Evolutionary conservation across 768 basidiomycete species (phyloP), one percentile per base, ranked within the genome.

Genomic region (Auricularia cornea): DNA sequence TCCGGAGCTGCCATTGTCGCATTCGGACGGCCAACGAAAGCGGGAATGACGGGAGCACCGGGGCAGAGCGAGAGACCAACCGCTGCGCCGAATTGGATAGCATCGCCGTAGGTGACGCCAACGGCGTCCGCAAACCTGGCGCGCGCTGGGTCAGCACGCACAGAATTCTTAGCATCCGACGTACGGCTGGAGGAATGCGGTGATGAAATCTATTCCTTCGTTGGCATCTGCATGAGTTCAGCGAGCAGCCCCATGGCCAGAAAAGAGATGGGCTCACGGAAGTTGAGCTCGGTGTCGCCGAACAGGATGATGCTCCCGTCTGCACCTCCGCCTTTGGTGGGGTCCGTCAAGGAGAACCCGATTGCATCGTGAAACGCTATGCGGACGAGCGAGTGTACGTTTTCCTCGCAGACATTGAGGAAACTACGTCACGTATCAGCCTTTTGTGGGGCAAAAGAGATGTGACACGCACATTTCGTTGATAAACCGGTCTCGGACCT

Each of bases 61-160:
- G 72, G 67, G 60, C 72, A 73, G 66, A 72, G 72, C 32, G 63
- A 65, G 35, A 71, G 26, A 5, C 60, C 71, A 20, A 72, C 69
- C 3, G 71, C 70, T 41, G 67, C 69, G 31, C 71, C 72, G 59
- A 73, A 72, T 59, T 71, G 69, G 40, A 73, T 71, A 60, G 69
- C 65, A 59, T 70, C 70, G 31, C 68, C 70, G 14, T 67, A 60
- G 16, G 67, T 68, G 2, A 48, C 23, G 3, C 44, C 23, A 3
- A 23, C 16, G 0, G 23, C 6, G 44, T 20, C 23, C 20, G 16
- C 23, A 23, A 48, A 23, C 23, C 44, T 48, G 23, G 6, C 20
- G 20, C 12, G 11, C 3, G 20, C 5, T 18, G 35, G 8, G 35
- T 38, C 0, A 38, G 44, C 44, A 48, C 10, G 6, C 1, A 48